Conservation (phyloP, 805 yeast genomes). For the Zygotorulaspora chibaensis region DNA sequence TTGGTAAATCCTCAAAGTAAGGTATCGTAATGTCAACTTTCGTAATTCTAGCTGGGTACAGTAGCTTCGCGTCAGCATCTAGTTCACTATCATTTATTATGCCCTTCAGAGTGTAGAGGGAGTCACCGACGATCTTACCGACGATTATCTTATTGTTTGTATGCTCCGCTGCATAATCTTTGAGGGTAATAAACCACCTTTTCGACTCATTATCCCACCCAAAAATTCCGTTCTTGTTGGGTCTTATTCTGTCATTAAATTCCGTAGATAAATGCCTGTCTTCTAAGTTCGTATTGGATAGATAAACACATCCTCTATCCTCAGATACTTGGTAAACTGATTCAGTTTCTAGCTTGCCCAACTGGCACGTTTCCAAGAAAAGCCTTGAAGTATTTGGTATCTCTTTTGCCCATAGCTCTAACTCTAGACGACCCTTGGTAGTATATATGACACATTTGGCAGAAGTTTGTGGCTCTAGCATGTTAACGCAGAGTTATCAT, state of each 20-base stretch:
- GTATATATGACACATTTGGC: slow-evolving; percentile 57
- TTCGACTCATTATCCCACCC: slow-evolving; percentile 43
- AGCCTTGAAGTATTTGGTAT: slow-evolving; percentile 45
- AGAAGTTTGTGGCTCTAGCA: slow-evolving; percentile 50
- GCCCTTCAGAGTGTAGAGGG: slow-evolving; percentile 48
- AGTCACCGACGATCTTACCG: slow-evolving; percentile 56
- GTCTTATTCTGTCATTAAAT: slow-evolving; percentile 48
- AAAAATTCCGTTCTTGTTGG: slow-evolving; percentile 49
- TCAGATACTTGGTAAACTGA: slow-evolving; percentile 2
- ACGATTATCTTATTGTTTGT: slow-evolving; percentile 38
- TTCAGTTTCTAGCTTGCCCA: slow-evolving; percentile 3
- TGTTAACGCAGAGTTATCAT: not conserved
- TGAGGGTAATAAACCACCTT: slow-evolving; percentile 45
- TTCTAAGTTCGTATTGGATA: slow-evolving; percentile 20
- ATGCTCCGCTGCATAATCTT: slow-evolving; percentile 41
- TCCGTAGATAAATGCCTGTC: slow-evolving; percentile 35
- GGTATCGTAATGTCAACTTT: slow-evolving; percentile 42
- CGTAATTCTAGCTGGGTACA: slow-evolving; percentile 48
- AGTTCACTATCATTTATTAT: slow-evolving; percentile 40
- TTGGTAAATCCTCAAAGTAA: slow-evolving; percentile 45
- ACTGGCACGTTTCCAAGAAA: slow-evolving; percentile 48
- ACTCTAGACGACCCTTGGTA: slow-evolving; percentile 51
- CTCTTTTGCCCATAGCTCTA: slow-evolving; percentile 70
- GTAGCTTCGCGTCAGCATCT: slow-evolving; percentile 33
- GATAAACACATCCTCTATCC: not conserved